Percentiles rank a stretch among this genome's conserved stretches.
phyloP scores from a whole-genome alignment of 73 alveolate genomes.

The Tetrahymena malaccensis region DNA sequence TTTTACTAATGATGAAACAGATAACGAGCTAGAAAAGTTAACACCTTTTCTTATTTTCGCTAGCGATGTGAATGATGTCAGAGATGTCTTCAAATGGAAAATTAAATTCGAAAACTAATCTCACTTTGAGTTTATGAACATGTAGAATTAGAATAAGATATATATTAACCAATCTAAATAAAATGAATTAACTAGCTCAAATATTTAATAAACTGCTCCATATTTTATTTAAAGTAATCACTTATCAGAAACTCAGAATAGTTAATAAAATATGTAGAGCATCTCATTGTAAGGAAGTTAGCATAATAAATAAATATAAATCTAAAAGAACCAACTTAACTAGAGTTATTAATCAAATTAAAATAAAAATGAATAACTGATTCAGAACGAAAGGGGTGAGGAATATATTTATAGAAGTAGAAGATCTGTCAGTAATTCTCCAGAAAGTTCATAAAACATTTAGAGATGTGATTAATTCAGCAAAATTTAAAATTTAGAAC shows the following conservation, averaged over 20 bases:
- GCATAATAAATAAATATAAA: too few relatives aligned
- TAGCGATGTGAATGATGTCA: neutral
- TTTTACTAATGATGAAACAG: neutral
- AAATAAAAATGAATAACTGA: neutral
- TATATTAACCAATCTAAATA: neutral
- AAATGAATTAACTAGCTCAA: neutral
- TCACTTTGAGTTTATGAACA: neutral
- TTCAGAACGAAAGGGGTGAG: neutral
- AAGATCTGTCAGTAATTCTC: neutral
- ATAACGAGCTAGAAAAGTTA: neutral
- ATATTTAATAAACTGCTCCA: neutral
- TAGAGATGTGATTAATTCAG: neutral
- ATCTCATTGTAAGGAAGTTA: neutral
- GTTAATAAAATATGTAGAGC: neutral
- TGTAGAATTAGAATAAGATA: neutral
- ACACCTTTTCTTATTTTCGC: neutral
- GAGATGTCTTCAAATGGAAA: neutral
- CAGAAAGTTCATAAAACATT: neutral
- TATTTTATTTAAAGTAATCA: neutral
- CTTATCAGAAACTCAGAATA: neutral
- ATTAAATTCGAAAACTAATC: neutral
- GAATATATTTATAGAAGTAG: neutral
- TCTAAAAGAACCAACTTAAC: too few relatives aligned
- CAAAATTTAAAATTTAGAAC: neutral
- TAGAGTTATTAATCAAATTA: too few relatives aligned